phyloP scores from a whole-genome alignment of 768 basidiomycete species.

The Collybia sordida region DNA sequence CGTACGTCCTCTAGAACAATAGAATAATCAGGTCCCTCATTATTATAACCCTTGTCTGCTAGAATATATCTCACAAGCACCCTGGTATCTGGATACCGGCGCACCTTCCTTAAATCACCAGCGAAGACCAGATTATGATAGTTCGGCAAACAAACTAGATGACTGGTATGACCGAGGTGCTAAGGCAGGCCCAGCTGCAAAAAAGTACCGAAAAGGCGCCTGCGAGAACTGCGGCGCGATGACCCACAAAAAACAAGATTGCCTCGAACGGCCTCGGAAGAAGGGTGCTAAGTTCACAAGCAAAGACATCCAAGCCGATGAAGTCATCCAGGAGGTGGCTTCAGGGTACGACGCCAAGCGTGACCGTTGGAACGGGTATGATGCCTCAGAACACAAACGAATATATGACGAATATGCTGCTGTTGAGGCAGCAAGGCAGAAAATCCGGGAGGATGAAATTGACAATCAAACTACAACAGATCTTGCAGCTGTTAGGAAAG shows the following conservation, averaged over 20 bases:
- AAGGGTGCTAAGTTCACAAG: constrained; percentile 93
- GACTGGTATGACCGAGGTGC: constrained; percentile 90
- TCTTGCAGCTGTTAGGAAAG: constrained; percentile 85
- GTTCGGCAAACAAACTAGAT: constrained; percentile 67
- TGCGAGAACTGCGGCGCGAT: constrained; percentile 99
- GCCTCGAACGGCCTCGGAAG: constrained; percentile 94
- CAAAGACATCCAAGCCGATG: constrained; percentile 88
- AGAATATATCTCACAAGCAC: constrained; percentile 99
- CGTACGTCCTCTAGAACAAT: constrained; percentile 49
- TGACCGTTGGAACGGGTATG: constrained; percentile 98
- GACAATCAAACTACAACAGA: constrained; percentile 96
- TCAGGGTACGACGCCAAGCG: constrained; percentile 90
- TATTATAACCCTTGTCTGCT: neutral
- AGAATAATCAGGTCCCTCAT: constrained; percentile 5
- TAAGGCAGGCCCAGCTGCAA: constrained; percentile 86
- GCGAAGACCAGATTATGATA: constrained; percentile 69
- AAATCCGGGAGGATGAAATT: constrained; percentile 93
- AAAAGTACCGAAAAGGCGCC: constrained; percentile 96
- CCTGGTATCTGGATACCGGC: constrained; percentile 97
- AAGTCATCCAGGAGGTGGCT: constrained; percentile 79
- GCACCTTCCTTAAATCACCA: constrained; percentile 94
- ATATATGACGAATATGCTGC: constrained; percentile 96
- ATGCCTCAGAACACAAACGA: constrained; percentile 79
- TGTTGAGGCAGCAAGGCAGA: constrained; percentile 86
- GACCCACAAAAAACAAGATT: constrained; percentile 89